Conservation (phyloP, 2,329 filamentous ascomycete species). For the Apiospora phragmitis region DNA sequence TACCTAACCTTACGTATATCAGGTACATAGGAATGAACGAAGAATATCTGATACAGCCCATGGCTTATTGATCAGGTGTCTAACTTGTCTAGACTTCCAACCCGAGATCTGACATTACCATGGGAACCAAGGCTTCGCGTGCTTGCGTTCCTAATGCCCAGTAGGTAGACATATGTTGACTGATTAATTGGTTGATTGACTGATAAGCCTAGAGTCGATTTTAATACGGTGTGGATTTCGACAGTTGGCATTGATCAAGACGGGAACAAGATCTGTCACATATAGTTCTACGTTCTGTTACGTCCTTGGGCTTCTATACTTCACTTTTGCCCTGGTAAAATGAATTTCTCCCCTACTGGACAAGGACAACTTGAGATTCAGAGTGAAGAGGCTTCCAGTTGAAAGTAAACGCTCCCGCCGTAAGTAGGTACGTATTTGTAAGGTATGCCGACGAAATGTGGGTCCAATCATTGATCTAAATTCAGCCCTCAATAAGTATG, state of each 20-base stretch:
- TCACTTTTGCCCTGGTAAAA: not conserved
- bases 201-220: not conserved
- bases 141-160: not conserved
- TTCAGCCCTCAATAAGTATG: constrained; percentile 1
- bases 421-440: not conserved
- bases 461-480: not conserved
- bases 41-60: not conserved
- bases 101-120: not conserved
- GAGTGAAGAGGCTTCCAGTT: not conserved
- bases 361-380: not conserved
- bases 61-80: not conserved
- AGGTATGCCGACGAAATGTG: not conserved
- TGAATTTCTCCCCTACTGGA: not conserved
- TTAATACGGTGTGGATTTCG: not conserved
- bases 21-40: not conserved
- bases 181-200: not conserved
- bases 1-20: not conserved
- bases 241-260: not conserved
- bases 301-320: not conserved
- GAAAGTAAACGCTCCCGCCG: not conserved
- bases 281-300: not conserved
- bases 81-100: not conserved
- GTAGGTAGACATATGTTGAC: not conserved
- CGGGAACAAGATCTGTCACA: not conserved
- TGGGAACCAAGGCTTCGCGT: not conserved